phyloP scores from a whole-genome alignment of 75 land plant genomes.

The Sequoiadendron giganteum region DNA sequence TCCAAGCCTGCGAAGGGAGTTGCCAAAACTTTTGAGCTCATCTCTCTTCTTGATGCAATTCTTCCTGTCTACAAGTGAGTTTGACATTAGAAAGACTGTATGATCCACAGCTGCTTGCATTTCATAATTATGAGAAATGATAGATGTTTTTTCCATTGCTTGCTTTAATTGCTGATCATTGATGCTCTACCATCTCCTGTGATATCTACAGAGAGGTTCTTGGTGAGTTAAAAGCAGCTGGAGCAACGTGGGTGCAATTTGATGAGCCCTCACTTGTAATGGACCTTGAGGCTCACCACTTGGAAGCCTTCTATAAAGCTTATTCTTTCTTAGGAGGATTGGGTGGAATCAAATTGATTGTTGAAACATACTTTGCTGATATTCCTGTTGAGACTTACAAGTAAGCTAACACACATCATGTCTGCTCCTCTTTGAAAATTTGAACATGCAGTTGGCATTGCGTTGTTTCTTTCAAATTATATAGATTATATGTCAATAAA shows the following conservation, averaged over 20 bases:
- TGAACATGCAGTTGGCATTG: neutral
- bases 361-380: constrained; percentile 61
- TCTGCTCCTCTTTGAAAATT: neutral
- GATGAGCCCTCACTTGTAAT: constrained; percentile 56
- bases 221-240: constrained; percentile 49
- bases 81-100: neutral
- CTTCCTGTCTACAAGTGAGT: constrained; percentile 44
- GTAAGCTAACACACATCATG: constrained; percentile 11
- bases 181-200: constrained; percentile 4
- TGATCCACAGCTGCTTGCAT: neutral
- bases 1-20: constrained; percentile 30
- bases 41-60: constrained; percentile 22
- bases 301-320: constrained; percentile 32
- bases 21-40: constrained; percentile 17
- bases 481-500: neutral
- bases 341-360: constrained; percentile 27
- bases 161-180: neutral
- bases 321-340: constrained; percentile 28
- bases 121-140: constrained; percentile 3
- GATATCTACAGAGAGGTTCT: constrained; percentile 42
- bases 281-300: constrained; percentile 41
- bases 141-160: neutral
- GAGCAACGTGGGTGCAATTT: constrained; percentile 57
- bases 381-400: constrained; percentile 42
- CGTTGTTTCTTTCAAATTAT: neutral